Base-by-base conservation (phyloP, 2,329 filamentous ascomycete species). In the Nigrograna mackinnonii region DNA sequence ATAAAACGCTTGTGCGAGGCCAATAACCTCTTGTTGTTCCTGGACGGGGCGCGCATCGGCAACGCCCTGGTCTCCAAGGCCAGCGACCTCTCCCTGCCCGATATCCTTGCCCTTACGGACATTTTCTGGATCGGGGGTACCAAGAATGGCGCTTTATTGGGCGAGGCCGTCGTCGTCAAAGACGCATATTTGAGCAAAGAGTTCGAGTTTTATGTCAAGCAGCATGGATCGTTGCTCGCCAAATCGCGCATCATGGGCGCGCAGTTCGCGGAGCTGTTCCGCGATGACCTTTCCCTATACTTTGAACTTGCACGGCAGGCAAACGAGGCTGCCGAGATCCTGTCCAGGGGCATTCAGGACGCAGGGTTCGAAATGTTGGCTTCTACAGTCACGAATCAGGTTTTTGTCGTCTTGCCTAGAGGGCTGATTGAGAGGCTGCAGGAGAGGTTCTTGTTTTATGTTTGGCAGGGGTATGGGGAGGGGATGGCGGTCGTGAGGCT, bases 111-210 rank as follows among this genome's bases (percentile, higher is more conserved):
- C 16, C 11, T 35, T 4, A 39, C 36, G 11, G 41, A 44, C 22
- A 19, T 44, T 3, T 39, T 44, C 31, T 39, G 36, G 35, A 44
- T 44, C n/a, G 41, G 41, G 13, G 41, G 41, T 4, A 44, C 41
- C 7, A 44, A 44, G 31, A 39, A 35, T 28, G 41, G 41, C 12
- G 36, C 41, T 5, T 16, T 44, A 30, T 28, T 44, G 20, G 41
- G 41, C 11, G 41, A 44, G 18, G 41, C 41, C 21, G 35, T 44
- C 9, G 35, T 44, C 22, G 28, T 44, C 17, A 44, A 44, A 24
- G 18, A 39, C 19, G 6, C 28, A 4, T 9, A 17, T 13, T 20
- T 43, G 7, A 28, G 18, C n/a, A 17, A 11, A 21, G 41, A 44
- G 4, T 39, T 44, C 22, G n/a, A 6, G 14, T 44, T 28, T 17